phyloP scores from a whole-genome alignment of 352 stramenopile genomes.

The Phytophthora rubi region DNA sequence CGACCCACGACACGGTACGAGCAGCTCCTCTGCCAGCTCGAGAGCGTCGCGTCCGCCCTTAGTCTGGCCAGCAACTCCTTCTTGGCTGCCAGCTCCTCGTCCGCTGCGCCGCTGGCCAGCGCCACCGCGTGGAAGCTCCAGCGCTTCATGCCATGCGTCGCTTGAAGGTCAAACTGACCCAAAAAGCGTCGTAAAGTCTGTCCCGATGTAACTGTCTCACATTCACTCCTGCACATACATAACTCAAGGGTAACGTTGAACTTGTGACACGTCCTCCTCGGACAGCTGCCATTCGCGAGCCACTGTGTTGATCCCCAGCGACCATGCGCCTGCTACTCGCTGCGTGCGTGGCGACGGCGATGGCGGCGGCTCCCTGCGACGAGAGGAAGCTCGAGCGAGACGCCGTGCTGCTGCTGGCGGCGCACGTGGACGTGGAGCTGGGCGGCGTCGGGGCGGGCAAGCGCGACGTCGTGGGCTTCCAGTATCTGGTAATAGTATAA shows the following conservation, averaged over 20 bases:
- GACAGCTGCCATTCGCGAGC: not conserved
- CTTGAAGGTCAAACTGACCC: not conserved
- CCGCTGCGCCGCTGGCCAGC: constrained; percentile 47
- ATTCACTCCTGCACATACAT: not conserved
- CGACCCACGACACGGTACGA: constrained; percentile 61
- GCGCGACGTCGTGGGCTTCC: constrained; percentile 64
- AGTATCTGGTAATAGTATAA: constrained; percentile 61
- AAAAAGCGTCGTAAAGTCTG: not conserved
- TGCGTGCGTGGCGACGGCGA: not conserved
- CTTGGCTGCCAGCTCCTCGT: constrained; percentile 37
- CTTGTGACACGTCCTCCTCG: not conserved
- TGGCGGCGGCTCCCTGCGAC: constrained; percentile 39
- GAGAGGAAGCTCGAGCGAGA: constrained; percentile 56
- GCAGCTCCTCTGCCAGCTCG: constrained; percentile 30
- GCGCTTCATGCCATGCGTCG: not conserved
- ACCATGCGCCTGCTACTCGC: constrained; percentile 7
- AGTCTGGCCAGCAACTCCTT: constrained; percentile 42
- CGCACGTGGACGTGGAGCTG: constrained; percentile 71
- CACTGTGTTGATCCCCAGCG: not conserved
- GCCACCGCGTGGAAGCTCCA: constrained; percentile 65
- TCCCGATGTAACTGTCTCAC: not conserved
- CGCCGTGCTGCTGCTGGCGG: constrained; percentile 46
- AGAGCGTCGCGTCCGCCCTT: constrained; percentile 28
- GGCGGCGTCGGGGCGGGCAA: constrained; percentile 68
- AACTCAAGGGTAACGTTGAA: not conserved